Conservation (phyloP, 2,329 filamentous ascomycete species). For the Phaeophleospora eucalypticola region DNA sequence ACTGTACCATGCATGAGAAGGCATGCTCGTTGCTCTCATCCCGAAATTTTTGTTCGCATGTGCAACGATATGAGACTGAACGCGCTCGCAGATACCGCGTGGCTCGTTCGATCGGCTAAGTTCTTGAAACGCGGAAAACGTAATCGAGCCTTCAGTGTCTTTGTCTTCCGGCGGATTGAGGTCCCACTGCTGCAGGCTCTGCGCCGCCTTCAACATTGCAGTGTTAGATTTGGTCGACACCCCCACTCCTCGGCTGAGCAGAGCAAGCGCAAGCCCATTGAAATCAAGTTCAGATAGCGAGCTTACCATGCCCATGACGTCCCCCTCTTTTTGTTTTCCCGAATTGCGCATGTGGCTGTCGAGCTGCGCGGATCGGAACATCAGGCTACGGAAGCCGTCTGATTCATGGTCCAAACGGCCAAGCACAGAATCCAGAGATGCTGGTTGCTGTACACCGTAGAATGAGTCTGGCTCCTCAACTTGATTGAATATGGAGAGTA, state of each 20-base stretch:
- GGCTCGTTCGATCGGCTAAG: constrained; percentile 41
- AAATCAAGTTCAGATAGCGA: constrained; percentile 78
- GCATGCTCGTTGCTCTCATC: not conserved
- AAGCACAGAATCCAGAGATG: constrained; percentile 72
- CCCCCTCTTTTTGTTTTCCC: constrained; percentile 53
- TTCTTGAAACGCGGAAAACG: constrained; percentile 78
- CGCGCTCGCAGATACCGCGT: constrained; percentile 7
- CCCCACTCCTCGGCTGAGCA: constrained; percentile 65
- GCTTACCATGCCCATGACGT: constrained; percentile 67
- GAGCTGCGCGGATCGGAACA: constrained; percentile 86
- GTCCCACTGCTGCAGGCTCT: constrained; percentile 87
- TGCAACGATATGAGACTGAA: constrained; percentile 10
- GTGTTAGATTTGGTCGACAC: constrained; percentile 40
- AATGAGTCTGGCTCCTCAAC: constrained; percentile 96
- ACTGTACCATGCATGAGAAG: constrained; percentile 31
- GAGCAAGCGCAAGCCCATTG: constrained; percentile 76
- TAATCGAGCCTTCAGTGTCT: constrained; percentile 36
- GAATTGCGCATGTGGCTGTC: constrained; percentile 72
- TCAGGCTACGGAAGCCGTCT: constrained; percentile 78
- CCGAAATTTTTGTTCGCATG: constrained; percentile 8
- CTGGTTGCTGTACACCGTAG: constrained; percentile 79
- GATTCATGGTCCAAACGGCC: constrained; percentile 83
- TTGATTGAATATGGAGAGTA: constrained; percentile 81
- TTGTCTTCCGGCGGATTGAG: constrained; percentile 65
- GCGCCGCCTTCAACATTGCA: constrained; percentile 35